Evolutionary conservation across 208 protist genomes (phyloP), one percentile per base, ranked within the genome.

Genomic region (Wallacemonas sp.): DNA sequence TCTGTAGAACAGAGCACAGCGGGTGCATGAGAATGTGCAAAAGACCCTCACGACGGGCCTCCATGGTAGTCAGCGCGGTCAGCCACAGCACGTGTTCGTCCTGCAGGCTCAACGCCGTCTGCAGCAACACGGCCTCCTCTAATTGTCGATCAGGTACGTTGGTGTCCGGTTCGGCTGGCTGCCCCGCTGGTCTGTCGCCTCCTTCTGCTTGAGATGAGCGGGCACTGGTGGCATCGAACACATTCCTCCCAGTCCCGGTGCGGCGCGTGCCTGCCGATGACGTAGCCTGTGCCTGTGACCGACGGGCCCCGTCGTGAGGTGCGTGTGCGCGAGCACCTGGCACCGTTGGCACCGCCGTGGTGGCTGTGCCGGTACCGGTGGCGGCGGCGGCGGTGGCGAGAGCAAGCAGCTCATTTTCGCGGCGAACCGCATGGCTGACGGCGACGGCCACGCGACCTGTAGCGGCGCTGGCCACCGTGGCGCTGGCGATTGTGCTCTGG

Each of bases 31-130:
- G 62, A 26, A 91, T 70, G 60, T 86, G 66, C 17, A 95, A 69
- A 39, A 95, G 55, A 0, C 83, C 89, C 62, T 95, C 86, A 26
- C 85, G 83, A 3, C 89, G 81, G 10, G 86, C 84, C 63, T 81
- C 74, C 86, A 92, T 93, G 22, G 86, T 86, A 10, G 82, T 65
- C 33, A 87, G 63, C n/a, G 83, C 79, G 26, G 88, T 75, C 26
- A 91, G 71, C 74, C 92, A 71, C 42, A 93, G 46, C 26, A 87
- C 68, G 9, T 73, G 66, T 38, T 93, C 84, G 36, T 91, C 80
- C 60, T 95, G 83, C 41, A 92, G 71, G 19, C 53, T 58, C 53
- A 92, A 52, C 12, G 79, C 83, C 3, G 52, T 61, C 46, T 83
- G 58, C 42, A 90, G 26, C 36, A 68, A 6, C 15, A 59, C 73